These are phyloP conservation scores for Verticillium isaacii DNA, from an alignment of 2,329 filamentous ascomycete species.

Conservation along the genomic window DNA sequence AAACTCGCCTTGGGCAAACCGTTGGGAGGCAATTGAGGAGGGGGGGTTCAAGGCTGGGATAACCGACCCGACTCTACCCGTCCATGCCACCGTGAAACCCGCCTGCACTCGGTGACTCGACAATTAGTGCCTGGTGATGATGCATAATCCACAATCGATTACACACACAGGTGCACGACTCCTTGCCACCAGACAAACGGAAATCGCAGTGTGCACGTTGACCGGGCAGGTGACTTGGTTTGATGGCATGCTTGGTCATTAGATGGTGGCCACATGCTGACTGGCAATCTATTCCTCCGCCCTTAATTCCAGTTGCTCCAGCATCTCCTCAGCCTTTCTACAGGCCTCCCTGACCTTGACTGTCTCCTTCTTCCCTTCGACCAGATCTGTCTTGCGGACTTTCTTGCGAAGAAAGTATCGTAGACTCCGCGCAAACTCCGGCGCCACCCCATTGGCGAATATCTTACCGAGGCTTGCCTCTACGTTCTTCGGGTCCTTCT, in stretches of 20 bases:
- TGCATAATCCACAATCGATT: neutral
- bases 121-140: neutral
- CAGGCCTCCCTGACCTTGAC: constrained; percentile 43
- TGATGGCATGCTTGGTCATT: neutral
- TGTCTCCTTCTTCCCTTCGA: constrained; percentile 41
- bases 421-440: constrained; percentile 67
- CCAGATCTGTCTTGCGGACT: constrained; percentile 59
- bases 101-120: neutral
- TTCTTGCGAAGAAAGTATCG: constrained; percentile 77
- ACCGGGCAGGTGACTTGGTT: neutral
- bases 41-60: neutral
- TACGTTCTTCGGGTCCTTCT: constrained; percentile 25
- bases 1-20: neutral
- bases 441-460: constrained; percentile 27
- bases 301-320: constrained; percentile 19
- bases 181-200: neutral
- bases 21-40: neutral
- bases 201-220: neutral
- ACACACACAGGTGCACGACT: neutral
- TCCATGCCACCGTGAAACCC: neutral
- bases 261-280: neutral
- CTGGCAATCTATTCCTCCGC: neutral
- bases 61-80: neutral
- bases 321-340: constrained; percentile 32
- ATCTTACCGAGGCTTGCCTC: constrained; percentile 6